Evolutionary conservation across 2,329 filamentous ascomycete species (phyloP), one percentile per base, ranked within the genome.

Genomic region (Curvularia verruculosa): DNA sequence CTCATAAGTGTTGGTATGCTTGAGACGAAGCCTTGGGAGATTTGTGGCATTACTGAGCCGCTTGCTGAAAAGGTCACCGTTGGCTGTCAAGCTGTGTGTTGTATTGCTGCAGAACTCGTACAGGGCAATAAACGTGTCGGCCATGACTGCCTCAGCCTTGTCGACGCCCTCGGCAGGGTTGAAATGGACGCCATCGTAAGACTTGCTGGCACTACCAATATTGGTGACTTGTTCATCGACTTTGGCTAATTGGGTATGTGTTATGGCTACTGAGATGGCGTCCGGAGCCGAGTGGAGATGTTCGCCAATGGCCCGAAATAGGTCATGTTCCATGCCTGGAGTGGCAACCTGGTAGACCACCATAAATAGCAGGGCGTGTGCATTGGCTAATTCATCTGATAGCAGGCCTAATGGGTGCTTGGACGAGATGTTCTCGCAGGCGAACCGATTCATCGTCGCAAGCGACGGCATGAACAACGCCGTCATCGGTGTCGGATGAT

Each of bases 401-500:
- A 19, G 29, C 34, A n/a, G 15, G 15, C 29, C 34, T n/a, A 31
- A 34, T 41, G 15, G 28, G 12, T 29, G 2, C 4, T 44, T 24
- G 6, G 41, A 56, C 37, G 23, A 36, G 8, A 56, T 26, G 18
- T 36, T 43, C 19, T 47, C 34, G 21, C 63, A 60, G 24, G 61
- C 61, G 12, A 55, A 60, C 19, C 63, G 61, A 46, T 48, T 60
- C 54, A 63, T 62, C 5, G 24, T 39, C 6, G 59, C 59, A 10
- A 64, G 46, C 24, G 43, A 53, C 3, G 59, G 63, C 61, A 64
- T 64, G 46, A 59, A 66, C 21, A 59, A 40, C 36, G 23, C 41
- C 5, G 61, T 66, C 23, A 36, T 52, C 21, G 41, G 37, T 2
- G 59, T 66, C 3, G 59, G 61, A 41, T 58, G 48, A 7, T 60